Evolutionary conservation across 2,329 filamentous ascomycete species (phyloP).

Genomic region (Bisporella sp.): DNA sequence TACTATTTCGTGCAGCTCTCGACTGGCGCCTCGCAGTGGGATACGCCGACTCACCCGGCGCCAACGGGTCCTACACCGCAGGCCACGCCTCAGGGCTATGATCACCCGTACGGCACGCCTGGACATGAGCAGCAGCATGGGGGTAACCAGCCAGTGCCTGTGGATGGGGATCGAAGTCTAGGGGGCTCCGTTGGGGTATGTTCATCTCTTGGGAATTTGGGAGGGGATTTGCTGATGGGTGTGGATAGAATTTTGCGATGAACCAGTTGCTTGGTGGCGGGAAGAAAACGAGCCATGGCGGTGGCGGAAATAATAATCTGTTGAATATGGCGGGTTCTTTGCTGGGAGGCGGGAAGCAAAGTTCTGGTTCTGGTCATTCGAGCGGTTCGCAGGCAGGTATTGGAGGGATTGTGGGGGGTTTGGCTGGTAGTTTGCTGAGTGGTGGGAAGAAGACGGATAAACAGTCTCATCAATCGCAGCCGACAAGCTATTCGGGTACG

Average conservation of each 20-base stretch:
- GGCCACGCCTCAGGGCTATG: conserved; percentile 36
- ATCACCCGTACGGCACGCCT: conserved; percentile 57
- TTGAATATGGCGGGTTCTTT: conserved; percentile 33
- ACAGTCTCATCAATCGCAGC: conserved; percentile 10
- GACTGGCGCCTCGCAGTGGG: conserved; percentile 67
- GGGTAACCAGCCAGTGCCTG: conserved; percentile 47
- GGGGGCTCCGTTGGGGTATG: conserved; percentile 32
- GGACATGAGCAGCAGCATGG: conserved; percentile 27
- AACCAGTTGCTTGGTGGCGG: conserved; percentile 28
- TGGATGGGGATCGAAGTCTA: conserved; percentile 56
- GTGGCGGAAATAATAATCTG: conserved; percentile 27
- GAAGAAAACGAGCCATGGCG: conserved; percentile 17
- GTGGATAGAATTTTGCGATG: conserved; percentile 24
- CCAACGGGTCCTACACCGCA: conserved; percentile 54
- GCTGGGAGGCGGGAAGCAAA: conserved; percentile 18
- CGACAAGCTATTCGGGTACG: conserved; percentile 31
- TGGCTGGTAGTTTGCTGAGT: conserved; percentile 48
- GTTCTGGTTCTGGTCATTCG: conserved; percentile 18
- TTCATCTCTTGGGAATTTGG: conserved; percentile 36
- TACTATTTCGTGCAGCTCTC: conserved; percentile 69
- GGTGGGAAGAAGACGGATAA: conserved; percentile 31
- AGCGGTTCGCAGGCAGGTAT: conserved; percentile 13
- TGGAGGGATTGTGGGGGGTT: conserved; percentile 30
- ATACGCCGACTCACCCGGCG: conserved; percentile 59
- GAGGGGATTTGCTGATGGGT: conserved; percentile 39